These are phyloP conservation scores for Tetramitus jugosus DNA, from an alignment of 208 protist genomes.

Conservation along the genomic window DNA sequence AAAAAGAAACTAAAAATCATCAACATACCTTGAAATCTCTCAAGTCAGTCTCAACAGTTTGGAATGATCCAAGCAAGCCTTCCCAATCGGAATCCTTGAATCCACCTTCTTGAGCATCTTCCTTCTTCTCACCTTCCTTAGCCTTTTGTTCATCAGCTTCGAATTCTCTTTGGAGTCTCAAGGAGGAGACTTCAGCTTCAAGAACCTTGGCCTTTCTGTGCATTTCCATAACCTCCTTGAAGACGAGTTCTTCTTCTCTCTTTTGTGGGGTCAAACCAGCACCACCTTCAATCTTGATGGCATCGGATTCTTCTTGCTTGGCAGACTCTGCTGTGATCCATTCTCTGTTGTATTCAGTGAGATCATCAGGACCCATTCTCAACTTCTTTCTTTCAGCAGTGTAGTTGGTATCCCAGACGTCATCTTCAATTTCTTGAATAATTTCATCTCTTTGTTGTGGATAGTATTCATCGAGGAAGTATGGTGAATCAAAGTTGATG, in stretches of 20 bases:
- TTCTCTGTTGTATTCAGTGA: not conserved
- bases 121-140: not conserved
- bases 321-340: not conserved
- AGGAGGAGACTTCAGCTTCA: constrained; percentile 3
- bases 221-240: not conserved
- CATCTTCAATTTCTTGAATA: constrained; percentile 13
- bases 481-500: not conserved
- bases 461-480: not conserved
- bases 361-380: constrained; percentile 10
- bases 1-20: too few species aligned
- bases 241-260: constrained; percentile 10
- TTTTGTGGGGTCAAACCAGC: not conserved
- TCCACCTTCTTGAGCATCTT: not conserved
- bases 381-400: not conserved
- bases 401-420: not conserved
- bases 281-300: not conserved
- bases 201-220: not conserved
- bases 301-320: not conserved
- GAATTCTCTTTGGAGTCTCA: not conserved
- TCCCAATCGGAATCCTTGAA: too few species aligned
- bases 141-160: not conserved
- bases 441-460: not conserved
- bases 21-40: too few species aligned
- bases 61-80: too few species aligned
- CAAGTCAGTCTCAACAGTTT: too few species aligned